Conservation (phyloP, 2,329 filamentous ascomycete species). For the Colletotrichum magnum region DNA sequence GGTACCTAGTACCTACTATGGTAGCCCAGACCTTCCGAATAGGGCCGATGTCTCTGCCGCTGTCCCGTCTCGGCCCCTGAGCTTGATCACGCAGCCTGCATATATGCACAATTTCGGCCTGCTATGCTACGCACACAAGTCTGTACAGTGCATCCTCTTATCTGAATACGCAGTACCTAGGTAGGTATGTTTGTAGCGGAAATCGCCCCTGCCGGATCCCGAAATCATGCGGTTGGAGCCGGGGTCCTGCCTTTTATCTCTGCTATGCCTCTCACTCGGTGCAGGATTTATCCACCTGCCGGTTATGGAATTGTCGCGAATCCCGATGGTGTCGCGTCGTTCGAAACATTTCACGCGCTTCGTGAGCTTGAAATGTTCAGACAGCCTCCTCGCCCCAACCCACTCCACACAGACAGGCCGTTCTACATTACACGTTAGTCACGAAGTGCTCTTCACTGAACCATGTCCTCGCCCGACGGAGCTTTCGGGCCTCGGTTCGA, state of each 20-base stretch:
- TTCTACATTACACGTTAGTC: not conserved
- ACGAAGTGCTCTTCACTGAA: not conserved
- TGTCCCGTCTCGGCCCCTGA: too few relatives aligned
- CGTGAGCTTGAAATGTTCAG: not conserved
- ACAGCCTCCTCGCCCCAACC: not conserved
- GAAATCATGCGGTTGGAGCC: not conserved
- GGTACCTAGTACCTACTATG: too few relatives aligned
- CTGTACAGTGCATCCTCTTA: not conserved
- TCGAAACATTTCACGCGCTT: not conserved
- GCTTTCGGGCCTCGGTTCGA: conserved; percentile 43
- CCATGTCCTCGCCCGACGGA: conserved; percentile 33
- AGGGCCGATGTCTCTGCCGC: not conserved
- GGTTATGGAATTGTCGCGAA: not conserved
- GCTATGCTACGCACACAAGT: not conserved
- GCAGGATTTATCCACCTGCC: not conserved
- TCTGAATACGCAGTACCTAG: not conserved
- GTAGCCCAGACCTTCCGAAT: not conserved
- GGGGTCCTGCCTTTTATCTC: not conserved
- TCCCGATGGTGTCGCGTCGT: not conserved
- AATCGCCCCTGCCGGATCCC: not conserved
- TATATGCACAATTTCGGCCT: too few relatives aligned
- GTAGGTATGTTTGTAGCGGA: not conserved
- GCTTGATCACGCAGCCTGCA: too few relatives aligned
- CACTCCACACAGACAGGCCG: not conserved
- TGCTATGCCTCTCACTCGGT: not conserved